Percentiles rank a stretch among this genome's conserved stretches.
phyloP scores from a whole-genome alignment of 768 basidiomycete genomes.

The Hydnum rufescens region DNA sequence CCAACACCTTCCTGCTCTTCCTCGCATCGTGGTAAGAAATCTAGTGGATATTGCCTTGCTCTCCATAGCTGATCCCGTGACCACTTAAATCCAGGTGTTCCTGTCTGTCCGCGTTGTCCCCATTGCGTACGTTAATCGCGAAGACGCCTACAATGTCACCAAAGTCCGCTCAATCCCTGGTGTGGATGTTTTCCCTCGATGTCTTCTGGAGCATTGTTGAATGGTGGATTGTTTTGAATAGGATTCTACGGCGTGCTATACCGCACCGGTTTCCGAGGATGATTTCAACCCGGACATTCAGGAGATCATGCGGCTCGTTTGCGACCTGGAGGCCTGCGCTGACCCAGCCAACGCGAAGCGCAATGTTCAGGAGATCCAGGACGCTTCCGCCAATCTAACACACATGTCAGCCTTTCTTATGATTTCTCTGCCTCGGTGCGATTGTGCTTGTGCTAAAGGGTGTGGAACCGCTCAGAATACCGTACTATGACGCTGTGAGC shows the following conservation, averaged over 20 bases:
- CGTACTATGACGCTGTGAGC: constrained; percentile 37
- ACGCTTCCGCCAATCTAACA: constrained; percentile 25
- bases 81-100: constrained; percentile 28
- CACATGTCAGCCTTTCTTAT: constrained; percentile 30
- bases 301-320: constrained; percentile 33
- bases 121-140: constrained; percentile 26
- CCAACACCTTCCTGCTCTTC: constrained; percentile 46
- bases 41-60: background rate
- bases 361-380: constrained; percentile 24
- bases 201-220: background rate
- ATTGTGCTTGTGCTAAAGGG: background rate
- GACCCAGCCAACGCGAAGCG: constrained; percentile 19
- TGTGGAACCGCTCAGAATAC: constrained; percentile 26
- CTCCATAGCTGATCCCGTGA: background rate
- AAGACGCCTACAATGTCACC: constrained; percentile 35
- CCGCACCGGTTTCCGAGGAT: constrained; percentile 42
- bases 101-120: constrained; percentile 36
- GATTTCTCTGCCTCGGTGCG: background rate
- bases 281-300: constrained; percentile 30
- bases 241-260: constrained; percentile 45
- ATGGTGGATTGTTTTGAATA: constrained; percentile 8
- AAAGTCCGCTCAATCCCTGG: constrained; percentile 41
- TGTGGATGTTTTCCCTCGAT: constrained; percentile 9
- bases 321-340: constrained; percentile 26
- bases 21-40: constrained; percentile 35